Evolutionary conservation across 306 rosid genomes (phyloP), one percentile per base, ranked within the genome.

Genomic region (Styphnolobium japonicum): DNA sequence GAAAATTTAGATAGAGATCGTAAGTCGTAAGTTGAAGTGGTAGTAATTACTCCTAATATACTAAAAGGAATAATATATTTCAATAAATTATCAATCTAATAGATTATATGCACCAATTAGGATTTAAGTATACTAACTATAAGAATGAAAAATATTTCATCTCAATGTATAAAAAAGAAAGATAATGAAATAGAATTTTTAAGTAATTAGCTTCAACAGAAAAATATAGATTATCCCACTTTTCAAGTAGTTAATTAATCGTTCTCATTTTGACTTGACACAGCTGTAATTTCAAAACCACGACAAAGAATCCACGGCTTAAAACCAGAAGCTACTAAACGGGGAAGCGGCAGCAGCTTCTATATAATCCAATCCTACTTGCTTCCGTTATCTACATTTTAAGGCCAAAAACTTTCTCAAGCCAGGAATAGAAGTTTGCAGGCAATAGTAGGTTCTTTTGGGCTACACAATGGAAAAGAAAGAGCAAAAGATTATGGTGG

Each of bases 401-500:
- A 67, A 67, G 85, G 81, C 76, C 43, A 86, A 48, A 42, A 52
- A 42, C 11, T 5, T 25, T 57, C 18, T 12, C 22, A 22, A 48
- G 52, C 46, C 45, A 70, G 9, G 46, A 36, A 21, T 15, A 23
- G 10, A 72, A 58, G 1, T 49, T 48, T 36, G 22, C 39, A 45
- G 23, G 53, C 22, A 27, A 21, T 29, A 34, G 11, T 40, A 4
- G 64, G 10, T 5, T 53, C 31, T 36, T 64, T 64, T 36, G 8
- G 14, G 70, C n/a, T 45, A 27, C 1, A 51, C 0, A n/a, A 79
- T 80, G 90, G 87, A 62, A 73, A 83, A 39, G 21, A 76, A 15
- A 60, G 93, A 82, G 53, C 69, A 51, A 53, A 87, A 76, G 79
- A 87, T 92, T 1, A 84, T 94, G 84, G 97, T 90, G 14, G 98